Percentiles rank a stretch among this genome's conserved stretches.
phyloP scores from a whole-genome alignment of 176 grass and related monocot genomes.

The Leersia perrieri region DNA sequence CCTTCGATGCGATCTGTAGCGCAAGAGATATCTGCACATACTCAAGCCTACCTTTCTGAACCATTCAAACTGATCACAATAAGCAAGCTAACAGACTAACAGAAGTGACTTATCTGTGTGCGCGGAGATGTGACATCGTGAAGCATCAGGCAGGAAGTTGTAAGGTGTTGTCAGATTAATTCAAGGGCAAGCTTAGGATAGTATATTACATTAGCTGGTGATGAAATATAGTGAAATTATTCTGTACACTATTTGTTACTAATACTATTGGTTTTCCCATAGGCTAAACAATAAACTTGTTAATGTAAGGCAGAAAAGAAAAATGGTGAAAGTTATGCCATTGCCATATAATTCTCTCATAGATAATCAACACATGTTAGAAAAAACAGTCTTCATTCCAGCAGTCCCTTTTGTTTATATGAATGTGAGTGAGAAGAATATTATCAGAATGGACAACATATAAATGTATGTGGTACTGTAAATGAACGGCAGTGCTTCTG shows the following conservation, averaged over 20 bases:
- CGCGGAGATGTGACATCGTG: conserved; percentile 3
- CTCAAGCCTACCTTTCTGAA: conserved; percentile 68
- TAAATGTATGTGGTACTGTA: neutral
- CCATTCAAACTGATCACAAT: conserved; percentile 65
- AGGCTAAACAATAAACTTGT: conserved; percentile 16
- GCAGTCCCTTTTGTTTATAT: neutral
- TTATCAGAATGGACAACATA: neutral
- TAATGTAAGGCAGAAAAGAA: neutral
- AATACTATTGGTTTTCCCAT: too few species aligned
- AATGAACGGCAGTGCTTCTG: too few species aligned
- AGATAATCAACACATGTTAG: too few species aligned
- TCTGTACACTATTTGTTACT: neutral
- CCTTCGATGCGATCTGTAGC: conserved; percentile 76
- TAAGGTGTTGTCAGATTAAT: conserved; percentile 2
- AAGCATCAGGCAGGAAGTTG: neutral
- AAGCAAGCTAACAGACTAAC: conserved; percentile 67
- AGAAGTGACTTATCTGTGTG: conserved; percentile 49
- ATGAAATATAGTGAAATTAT: neutral
- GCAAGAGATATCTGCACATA: conserved; percentile 68
- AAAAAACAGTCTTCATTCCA: too few species aligned
- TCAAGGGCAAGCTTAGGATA: neutral
- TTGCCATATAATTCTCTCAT: too few species aligned
- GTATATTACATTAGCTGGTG: neutral
- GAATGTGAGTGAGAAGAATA: neutral
- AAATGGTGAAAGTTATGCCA: neutral